Percentiles rank a stretch among this genome's conserved stretches.
Evolutionary conservation across 129 eudicot genomes (phyloP).

Genomic region (Kitagawia praeruptora): DNA sequence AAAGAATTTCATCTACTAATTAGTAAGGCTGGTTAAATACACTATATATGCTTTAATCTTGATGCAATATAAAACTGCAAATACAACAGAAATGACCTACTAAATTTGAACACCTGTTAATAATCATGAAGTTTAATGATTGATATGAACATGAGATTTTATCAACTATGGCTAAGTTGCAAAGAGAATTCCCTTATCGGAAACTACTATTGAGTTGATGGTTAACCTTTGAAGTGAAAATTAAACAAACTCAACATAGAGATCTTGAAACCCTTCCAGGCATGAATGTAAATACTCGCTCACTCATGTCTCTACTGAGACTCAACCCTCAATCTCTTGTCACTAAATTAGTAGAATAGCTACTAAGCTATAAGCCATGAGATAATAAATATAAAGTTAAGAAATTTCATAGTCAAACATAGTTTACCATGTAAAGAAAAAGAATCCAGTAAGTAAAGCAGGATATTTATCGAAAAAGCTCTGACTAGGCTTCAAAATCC

Average conservation of each 20-base stretch:
- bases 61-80: too few species aligned
- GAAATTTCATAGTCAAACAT: not conserved
- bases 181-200: not conserved
- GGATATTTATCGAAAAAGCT: constrained; percentile 43
- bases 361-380: not conserved
- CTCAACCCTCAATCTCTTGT: not conserved
- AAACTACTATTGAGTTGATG: not conserved
- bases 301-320: not conserved
- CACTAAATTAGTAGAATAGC: not conserved
- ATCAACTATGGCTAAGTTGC: not conserved
- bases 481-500: constrained; percentile 28
- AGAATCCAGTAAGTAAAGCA: constrained; percentile 48
- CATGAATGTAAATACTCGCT: not conserved
- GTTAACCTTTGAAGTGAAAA: not conserved
- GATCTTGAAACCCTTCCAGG: not conserved
- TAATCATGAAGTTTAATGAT: not conserved
- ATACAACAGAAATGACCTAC: too few species aligned
- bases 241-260: not conserved
- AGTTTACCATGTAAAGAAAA: constrained; percentile 57
- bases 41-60: not conserved
- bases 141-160: not conserved
- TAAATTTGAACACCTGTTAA: not conserved
- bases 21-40: not conserved
- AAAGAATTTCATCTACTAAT: not conserved
- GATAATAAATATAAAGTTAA: not conserved